phyloP scores from a whole-genome alignment of 1,139 yeast genomes.

The Yueomyces sp. region DNA sequence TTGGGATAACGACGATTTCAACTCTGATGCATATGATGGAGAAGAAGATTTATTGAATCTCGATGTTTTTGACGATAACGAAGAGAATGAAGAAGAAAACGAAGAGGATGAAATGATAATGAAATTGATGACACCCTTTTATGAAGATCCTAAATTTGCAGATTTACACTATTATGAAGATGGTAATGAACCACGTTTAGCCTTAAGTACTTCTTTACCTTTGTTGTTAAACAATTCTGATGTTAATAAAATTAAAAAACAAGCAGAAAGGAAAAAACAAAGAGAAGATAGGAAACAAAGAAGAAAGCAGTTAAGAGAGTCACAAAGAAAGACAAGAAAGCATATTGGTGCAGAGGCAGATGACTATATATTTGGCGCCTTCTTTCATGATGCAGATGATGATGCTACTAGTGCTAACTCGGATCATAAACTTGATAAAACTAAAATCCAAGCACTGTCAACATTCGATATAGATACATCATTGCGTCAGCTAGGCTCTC shows the following conservation, averaged over 20 bases:
- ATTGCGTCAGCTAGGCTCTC: slow-evolving; percentile 12
- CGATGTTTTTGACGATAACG: slow-evolving; percentile 13
- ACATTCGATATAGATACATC: slow-evolving; percentile 12
- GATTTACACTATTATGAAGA: slow-evolving; percentile 22
- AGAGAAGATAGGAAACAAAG: slow-evolving; percentile 18
- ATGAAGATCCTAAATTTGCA: slow-evolving; percentile 27
- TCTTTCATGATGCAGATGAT: slow-evolving; percentile 22
- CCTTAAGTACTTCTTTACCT: slow-evolving; percentile 26
- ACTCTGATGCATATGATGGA: slow-evolving; percentile 1
- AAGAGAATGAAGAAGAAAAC: slow-evolving; percentile 13
- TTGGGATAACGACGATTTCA: neutral
- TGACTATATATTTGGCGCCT: slow-evolving; percentile 23
- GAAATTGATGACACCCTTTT: slow-evolving; percentile 26
- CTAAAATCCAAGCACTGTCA: neutral
- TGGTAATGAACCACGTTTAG: slow-evolving; percentile 20
- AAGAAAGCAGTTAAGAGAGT: slow-evolving; percentile 13
- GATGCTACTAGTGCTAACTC: slow-evolving; percentile 10
- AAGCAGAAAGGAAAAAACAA: slow-evolving; percentile 26
- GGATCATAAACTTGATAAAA: slow-evolving; percentile 1
- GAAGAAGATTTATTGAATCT: neutral
- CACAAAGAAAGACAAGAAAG: slow-evolving; percentile 8
- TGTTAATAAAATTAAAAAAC: slow-evolving; percentile 12
- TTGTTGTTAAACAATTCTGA: slow-evolving; percentile 26
- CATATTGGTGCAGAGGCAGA: slow-evolving; percentile 15
- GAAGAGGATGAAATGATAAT: slow-evolving; percentile 24